Conservation (phyloP, 1,284 basidiomycete genomes). For the Boletellus sp. region DNA sequence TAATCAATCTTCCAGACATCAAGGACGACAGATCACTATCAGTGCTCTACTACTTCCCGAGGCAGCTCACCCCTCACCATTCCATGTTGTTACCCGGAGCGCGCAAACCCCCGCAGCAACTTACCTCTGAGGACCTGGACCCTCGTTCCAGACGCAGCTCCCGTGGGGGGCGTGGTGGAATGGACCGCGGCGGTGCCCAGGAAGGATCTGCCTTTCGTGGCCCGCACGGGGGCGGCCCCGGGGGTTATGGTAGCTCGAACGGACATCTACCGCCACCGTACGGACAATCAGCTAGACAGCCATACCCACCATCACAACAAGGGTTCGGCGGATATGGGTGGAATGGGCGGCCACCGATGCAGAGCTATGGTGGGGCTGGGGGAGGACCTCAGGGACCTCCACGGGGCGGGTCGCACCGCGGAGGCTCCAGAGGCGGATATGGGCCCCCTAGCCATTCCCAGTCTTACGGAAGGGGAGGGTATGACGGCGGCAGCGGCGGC, state of each 20-base stretch:
- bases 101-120: constrained; percentile 54
- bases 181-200: constrained; percentile 40
- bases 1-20: constrained; percentile 71
- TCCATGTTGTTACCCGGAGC: constrained; percentile 82
- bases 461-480: constrained; percentile 28
- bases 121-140: constrained; percentile 77
- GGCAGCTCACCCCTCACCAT: constrained; percentile 81
- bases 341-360: constrained; percentile 29
- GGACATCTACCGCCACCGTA: constrained; percentile 21
- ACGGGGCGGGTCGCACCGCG: constrained; percentile 28
- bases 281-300: constrained; percentile 17
- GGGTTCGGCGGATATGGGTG: constrained; percentile 34
- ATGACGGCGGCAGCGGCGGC: constrained; percentile 14
- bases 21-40: constrained; percentile 85
- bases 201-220: constrained; percentile 31
- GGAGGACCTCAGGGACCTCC: constrained; percentile 21
- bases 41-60: constrained; percentile 86
- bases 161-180: constrained; percentile 41
- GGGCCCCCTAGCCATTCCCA: constrained; percentile 22
- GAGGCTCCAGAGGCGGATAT: constrained; percentile 26
- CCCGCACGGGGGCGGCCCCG: constrained; percentile 31
- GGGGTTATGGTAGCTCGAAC: constrained; percentile 19
- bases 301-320: constrained; percentile 18
- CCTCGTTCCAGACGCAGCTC: constrained; percentile 38
- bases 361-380: constrained; percentile 27